These are phyloP conservation scores for Fimicolochytrium jonesii DNA, from an alignment of 192 early-diverging fungal species.

Conservation along the genomic window DNA sequence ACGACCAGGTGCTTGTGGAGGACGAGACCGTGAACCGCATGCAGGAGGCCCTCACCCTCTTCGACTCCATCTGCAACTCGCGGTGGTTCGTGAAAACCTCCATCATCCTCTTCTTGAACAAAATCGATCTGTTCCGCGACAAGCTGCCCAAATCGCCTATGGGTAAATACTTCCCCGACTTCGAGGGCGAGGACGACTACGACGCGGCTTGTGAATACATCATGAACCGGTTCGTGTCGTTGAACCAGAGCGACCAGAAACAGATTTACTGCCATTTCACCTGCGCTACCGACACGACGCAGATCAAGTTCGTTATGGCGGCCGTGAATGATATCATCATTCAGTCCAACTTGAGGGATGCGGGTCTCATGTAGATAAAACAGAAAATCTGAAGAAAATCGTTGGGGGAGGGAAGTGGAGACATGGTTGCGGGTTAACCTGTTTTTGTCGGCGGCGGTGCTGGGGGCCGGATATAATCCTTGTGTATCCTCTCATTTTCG, in stretches of 20 bases:
- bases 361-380: conserved; percentile 15
- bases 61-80: conserved; percentile 97
- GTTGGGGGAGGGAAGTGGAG: no score
- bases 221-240: conserved; percentile 41
- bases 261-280: conserved; percentile 60
- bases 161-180: conserved; percentile 88
- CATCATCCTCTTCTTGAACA: conserved; percentile 98
- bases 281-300: conserved; percentile 59
- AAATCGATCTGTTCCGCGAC: conserved; percentile 92
- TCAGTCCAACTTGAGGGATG: conserved; percentile 33
- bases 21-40: conserved; percentile 96
- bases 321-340: conserved; percentile 56
- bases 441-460: no score
- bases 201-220: conserved; percentile 48
- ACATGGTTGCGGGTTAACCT: no score
- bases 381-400: no score
- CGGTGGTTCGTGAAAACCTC: conserved; percentile 96
- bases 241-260: conserved; percentile 50
- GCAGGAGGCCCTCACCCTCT: conserved; percentile 93
- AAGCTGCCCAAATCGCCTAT: conserved; percentile 83
- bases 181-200: conserved; percentile 40
- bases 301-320: conserved; percentile 57
- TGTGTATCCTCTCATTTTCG: no score
- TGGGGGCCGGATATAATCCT: no score
- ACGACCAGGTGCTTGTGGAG: conserved; percentile 92